Conservation (phyloP, 2,329 filamentous ascomycete species). For the Tetracladium maxilliforme region DNA sequence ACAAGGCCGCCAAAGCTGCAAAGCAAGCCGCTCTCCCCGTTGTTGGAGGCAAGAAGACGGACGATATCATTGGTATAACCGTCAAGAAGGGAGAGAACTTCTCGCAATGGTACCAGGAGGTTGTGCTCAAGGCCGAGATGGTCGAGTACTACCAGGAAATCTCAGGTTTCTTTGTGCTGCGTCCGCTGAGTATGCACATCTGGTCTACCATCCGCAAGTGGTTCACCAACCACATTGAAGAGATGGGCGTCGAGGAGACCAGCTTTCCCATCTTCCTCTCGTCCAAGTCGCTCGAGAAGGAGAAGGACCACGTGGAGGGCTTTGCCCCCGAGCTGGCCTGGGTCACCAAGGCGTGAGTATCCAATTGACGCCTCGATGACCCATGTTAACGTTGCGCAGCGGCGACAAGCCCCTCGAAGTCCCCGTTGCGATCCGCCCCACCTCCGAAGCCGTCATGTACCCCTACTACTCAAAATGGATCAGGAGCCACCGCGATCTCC, state of each 20-base stretch:
- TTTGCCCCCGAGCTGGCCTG: slow-evolving; percentile 88
- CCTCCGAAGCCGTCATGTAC: slow-evolving; percentile 77
- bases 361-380: slow-evolving; percentile 1
- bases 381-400: slow-evolving; percentile 26
- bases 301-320: slow-evolving; percentile 97
- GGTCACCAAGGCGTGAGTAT: slow-evolving; percentile 65
- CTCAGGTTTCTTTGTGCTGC: slow-evolving; percentile 92
- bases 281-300: slow-evolving; percentile 53
- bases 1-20: slow-evolving; percentile 46
- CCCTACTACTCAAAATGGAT: slow-evolving; percentile 96
- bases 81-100: slow-evolving; percentile 77
- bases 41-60: slow-evolving; percentile 41
- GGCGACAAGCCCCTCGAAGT: slow-evolving; percentile 88
- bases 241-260: slow-evolving; percentile 83
- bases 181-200: slow-evolving; percentile 52
- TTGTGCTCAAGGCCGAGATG: slow-evolving; percentile 93
- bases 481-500: slow-evolving; percentile 86
- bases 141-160: slow-evolving; percentile 91
- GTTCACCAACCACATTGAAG: slow-evolving; percentile 67
- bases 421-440: slow-evolving; percentile 52
- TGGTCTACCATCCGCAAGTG: slow-evolving; percentile 52
- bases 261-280: slow-evolving; percentile 96
- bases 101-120: slow-evolving; percentile 92
- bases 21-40: slow-evolving; percentile 37
- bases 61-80: slow-evolving; percentile 76